Conservation (phyloP, 805 yeast species). For the Brettanomyces naardenensis region DNA sequence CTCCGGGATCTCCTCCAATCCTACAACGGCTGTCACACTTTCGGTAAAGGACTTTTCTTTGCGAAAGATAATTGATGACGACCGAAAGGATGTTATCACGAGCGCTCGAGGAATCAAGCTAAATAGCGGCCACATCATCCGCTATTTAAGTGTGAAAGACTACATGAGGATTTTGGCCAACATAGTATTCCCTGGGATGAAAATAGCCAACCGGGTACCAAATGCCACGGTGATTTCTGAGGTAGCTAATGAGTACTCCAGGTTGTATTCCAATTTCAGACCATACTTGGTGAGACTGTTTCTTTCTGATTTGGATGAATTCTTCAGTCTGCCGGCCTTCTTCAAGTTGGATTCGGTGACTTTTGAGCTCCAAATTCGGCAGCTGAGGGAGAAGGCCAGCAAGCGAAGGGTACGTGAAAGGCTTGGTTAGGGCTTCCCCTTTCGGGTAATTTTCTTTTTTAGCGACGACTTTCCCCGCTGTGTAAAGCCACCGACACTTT, state of each 20-base stretch:
- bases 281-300: conserved; percentile 15
- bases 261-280: conserved; percentile 13
- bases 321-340: conserved; percentile 14
- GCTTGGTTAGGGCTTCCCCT: too few relatives aligned
- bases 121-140: conserved; percentile 6
- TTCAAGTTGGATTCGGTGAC: conserved; percentile 16
- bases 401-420: too few relatives aligned
- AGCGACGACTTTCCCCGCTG: too few relatives aligned
- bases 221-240: neutral
- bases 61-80: neutral
- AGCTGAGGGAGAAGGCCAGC: conserved; percentile 3
- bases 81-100: conserved; percentile 1
- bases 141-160: conserved; percentile 12
- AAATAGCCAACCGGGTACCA: conserved; percentile 5
- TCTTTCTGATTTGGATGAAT: conserved; percentile 12
- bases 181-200: conserved; percentile 13
- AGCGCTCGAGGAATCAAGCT: conserved; percentile 9
- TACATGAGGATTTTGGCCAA: conserved; percentile 10
- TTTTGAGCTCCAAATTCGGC: conserved; percentile 18
- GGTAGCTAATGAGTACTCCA: conserved; percentile 4
- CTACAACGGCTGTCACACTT: neutral
- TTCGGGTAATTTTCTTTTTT: too few relatives aligned
- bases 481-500: too few relatives aligned
- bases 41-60: neutral
- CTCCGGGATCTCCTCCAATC: neutral